Evolutionary conservation across 2,329 filamentous ascomycete species (phyloP).

Genomic region (Penicillium capsulatum): DNA sequence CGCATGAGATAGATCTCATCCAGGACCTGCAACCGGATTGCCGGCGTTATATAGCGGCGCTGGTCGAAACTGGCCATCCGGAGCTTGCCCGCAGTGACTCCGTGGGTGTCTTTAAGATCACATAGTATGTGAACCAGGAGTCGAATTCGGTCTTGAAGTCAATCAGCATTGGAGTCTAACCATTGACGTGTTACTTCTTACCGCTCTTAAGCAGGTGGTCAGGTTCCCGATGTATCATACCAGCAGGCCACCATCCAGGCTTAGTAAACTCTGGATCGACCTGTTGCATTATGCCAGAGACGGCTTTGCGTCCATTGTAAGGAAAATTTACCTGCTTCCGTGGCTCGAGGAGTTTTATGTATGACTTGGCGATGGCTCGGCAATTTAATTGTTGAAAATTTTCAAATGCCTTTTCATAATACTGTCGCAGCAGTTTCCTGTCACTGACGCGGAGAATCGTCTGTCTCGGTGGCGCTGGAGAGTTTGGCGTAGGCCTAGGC

Average conservation of each 20-base stretch:
- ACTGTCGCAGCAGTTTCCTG: constrained; percentile 27
- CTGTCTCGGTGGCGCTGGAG: constrained; percentile 17
- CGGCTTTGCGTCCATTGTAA: constrained; percentile 42
- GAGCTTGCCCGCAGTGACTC: constrained; percentile 31
- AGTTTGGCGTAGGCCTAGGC: constrained; percentile 17
- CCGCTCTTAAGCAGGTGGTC: constrained; percentile 33
- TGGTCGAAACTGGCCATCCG: constrained; percentile 34
- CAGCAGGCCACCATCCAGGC: constrained; percentile 34
- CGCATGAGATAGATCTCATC: constrained; percentile 36
- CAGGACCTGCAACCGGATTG: constrained; percentile 27
- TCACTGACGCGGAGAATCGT: constrained; percentile 30
- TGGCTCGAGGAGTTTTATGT: constrained; percentile 47
- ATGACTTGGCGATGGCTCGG: constrained; percentile 44
- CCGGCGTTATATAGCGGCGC: constrained; percentile 30
- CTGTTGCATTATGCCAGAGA: constrained; percentile 28
- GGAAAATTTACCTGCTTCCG: constrained; percentile 48
- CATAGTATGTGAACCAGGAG: constrained; percentile 35
- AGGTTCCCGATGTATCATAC: constrained; percentile 32
- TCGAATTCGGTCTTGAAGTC: constrained; percentile 26
- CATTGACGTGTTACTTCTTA: too few species aligned
- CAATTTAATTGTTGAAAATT: constrained; percentile 46
- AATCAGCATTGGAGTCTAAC: constrained; percentile 5
- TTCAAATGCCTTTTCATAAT: constrained; percentile 41
- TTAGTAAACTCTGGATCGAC: constrained; percentile 34
- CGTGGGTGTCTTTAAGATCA: constrained; percentile 32